Evolutionary conservation across 768 basidiomycete genomes (phyloP), one percentile per base, ranked within the genome.

Genomic region (Agaricus sinodeliciosus): DNA sequence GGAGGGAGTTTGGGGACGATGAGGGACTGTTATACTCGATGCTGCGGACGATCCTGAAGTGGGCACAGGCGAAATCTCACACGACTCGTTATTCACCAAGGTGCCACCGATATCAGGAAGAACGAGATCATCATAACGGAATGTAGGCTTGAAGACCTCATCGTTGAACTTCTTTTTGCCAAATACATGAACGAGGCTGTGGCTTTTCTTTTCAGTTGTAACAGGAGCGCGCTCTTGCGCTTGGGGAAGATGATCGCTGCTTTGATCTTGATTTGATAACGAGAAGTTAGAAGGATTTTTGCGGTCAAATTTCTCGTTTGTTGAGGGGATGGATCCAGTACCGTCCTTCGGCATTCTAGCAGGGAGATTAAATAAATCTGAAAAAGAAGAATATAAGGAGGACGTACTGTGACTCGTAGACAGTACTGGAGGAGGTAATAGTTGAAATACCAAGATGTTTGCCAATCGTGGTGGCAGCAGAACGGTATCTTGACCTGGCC

Each of bases 401-500:
- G 19, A 63, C 62, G 50, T 56, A 65, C 59, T 58, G 64, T 47
- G 57, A 61, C 2, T 65, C 67, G 40, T 48, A 62, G 62, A 64
- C 60, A n/a, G 59, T 40, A 13, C 64, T 55, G 25, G 58, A 57
- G 11, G 60, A 51, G 47, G 52, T 58, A 4, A 40, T 49, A 19
- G 67, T 66, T 37, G 63, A 58, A 51, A 63, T 51, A 11, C 72
- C 72, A 36, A 74, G 58, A 8, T 62, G 63, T 58, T 72, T 73
- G 37, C 72, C 68, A 22, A 79, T 68, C 1, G 70, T 68, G 31
- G 51, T 40, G 55, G 73, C 64, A 0, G 69, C 72, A 5, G 63
- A 61, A 9, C 69, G 65, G 59, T 85, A 85, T 57, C 80, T 67
- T 60, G 70, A 75, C 53, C 72, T 67, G 25, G 84, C 82, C 60